phyloP scores from a whole-genome alignment of 306 rosid species.

The Vigna angularis region DNA sequence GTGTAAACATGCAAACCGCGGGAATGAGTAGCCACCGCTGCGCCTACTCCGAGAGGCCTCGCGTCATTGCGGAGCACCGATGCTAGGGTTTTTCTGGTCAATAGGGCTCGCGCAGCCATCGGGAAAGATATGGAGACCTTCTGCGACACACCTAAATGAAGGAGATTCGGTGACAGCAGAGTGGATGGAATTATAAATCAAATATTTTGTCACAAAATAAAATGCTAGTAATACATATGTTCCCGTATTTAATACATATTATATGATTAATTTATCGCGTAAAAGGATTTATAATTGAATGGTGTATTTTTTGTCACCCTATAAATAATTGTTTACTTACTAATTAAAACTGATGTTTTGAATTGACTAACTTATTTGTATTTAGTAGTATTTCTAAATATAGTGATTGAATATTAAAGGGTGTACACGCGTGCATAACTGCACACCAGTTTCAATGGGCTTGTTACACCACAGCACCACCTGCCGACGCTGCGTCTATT shows the following conservation, averaged over 20 bases:
- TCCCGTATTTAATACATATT: too few species aligned
- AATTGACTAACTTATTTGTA: neutral
- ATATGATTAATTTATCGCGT: too few species aligned
- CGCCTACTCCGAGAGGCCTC: constrained; percentile 35
- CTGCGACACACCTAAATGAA: neutral
- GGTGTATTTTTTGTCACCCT: too few species aligned
- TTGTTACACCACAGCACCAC: neutral
- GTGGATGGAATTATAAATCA: neutral
- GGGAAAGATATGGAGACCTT: neutral
- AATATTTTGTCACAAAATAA: neutral
- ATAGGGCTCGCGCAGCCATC: constrained; percentile 60
- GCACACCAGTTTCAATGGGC: neutral
- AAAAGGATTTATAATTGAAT: too few species aligned
- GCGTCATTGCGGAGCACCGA: constrained; percentile 35
- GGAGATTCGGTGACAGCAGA: neutral
- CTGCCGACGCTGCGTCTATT: neutral
- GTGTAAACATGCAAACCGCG: constrained; percentile 74
- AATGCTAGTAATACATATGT: too few species aligned
- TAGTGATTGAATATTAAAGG: neutral
- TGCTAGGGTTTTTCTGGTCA: constrained; percentile 51
- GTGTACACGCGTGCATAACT: neutral
- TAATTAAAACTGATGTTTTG: neutral
- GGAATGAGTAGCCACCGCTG: constrained; percentile 35
- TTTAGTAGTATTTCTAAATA: neutral
- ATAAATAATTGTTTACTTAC: neutral